phyloP scores from a whole-genome alignment of 2,329 filamentous ascomycete genomes.

The Fusarium sp. region DNA sequence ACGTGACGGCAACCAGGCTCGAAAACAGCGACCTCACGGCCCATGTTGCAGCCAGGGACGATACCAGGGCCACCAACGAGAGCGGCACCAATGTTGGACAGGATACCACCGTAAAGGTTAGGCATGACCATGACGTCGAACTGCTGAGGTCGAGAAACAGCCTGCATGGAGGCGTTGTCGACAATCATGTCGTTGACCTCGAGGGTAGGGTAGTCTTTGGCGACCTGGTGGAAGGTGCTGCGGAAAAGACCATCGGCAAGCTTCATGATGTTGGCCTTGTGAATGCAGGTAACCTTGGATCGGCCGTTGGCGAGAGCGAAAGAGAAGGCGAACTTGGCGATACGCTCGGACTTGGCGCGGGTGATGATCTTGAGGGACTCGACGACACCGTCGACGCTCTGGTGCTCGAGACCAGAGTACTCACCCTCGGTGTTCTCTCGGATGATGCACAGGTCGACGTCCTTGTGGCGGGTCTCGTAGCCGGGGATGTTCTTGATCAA shows the following conservation, averaged over 20 bases:
- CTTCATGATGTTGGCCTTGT: slow-evolving; percentile 99
- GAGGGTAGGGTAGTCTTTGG: slow-evolving; percentile 94
- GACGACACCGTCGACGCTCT: slow-evolving; percentile 94
- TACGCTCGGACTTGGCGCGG: slow-evolving; percentile 97
- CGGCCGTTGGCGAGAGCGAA: slow-evolving; percentile 99
- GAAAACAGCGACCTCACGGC: slow-evolving; percentile 96
- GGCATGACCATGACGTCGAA: slow-evolving; percentile 99
- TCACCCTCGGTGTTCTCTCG: slow-evolving; percentile 99
- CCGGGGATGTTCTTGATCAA: slow-evolving; percentile 99
- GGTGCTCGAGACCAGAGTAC: slow-evolving; percentile 98
- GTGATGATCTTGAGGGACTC: slow-evolving; percentile 99
- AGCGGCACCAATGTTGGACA: slow-evolving; percentile 98
- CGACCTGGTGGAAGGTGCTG: slow-evolving; percentile 92
- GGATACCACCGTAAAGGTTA: slow-evolving; percentile 97
- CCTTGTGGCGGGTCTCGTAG: slow-evolving; percentile 95
- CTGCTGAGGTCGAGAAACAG: slow-evolving; percentile 93
- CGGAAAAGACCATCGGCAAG: slow-evolving; percentile 98
- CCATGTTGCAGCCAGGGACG: slow-evolving; percentile 99
- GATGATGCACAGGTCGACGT: slow-evolving; percentile 98
- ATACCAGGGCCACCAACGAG: slow-evolving; percentile 97
- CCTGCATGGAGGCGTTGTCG: slow-evolving; percentile 99
- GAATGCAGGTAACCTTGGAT: slow-evolving; percentile 99
- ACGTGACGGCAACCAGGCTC: slow-evolving; percentile 99
- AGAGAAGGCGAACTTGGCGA: slow-evolving; percentile 97
- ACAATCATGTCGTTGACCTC: slow-evolving; percentile 99